Evolutionary conservation across 2,329 filamentous ascomycete species (phyloP), one percentile per base, ranked within the genome.

Genomic region (Colletotrichum incanum): DNA sequence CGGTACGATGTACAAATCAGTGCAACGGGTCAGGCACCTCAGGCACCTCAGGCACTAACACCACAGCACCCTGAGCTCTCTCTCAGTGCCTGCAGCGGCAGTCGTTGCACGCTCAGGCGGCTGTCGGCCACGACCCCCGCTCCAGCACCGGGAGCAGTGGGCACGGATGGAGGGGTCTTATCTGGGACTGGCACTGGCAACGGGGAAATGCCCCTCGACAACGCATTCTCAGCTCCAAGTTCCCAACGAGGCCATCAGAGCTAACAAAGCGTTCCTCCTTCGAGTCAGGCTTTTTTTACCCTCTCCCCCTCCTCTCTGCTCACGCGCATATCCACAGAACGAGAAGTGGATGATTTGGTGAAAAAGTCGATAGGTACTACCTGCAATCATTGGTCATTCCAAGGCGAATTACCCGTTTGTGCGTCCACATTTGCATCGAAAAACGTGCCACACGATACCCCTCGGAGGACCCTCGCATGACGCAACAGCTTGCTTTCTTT

Each of bases 401-500:
- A 56, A 34, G 39, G 47, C 28, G 23, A 45, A 60, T 65, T 65
- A n/a, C 63, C 41, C 20, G n/a, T 54, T 41, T 28, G 45, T 56
- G 63, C 56, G 64, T 50, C 62, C 68, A 71, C 56, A 56, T 67
- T 61, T 61, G 41, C 49, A 41, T 63, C 2, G 14, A 39, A 14
- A 39, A 28, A 47, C 34, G 63, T 41, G 28, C 52, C 43, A 69
- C 52, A 39, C 52, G 66, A 69, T 49, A 56, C 23, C 28, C 50
- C 50, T 55, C 50, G 8, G 18, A 34, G 9, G 18, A 20, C 56
- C 59, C 52, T 67, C 58, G 18, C 65, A 68, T 72, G 69, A 72
- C 69, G 65, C 66, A 72, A 68, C 68, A 62, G 64, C 62, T 65
- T 43, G 28, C 31, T 39, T 65, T 39, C 14, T 28, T 23, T 23